Evolutionary conservation across 1,284 basidiomycete species (phyloP), one percentile per base, ranked within the genome.

Genomic region (Sanguinoderma infundibulare): DNA sequence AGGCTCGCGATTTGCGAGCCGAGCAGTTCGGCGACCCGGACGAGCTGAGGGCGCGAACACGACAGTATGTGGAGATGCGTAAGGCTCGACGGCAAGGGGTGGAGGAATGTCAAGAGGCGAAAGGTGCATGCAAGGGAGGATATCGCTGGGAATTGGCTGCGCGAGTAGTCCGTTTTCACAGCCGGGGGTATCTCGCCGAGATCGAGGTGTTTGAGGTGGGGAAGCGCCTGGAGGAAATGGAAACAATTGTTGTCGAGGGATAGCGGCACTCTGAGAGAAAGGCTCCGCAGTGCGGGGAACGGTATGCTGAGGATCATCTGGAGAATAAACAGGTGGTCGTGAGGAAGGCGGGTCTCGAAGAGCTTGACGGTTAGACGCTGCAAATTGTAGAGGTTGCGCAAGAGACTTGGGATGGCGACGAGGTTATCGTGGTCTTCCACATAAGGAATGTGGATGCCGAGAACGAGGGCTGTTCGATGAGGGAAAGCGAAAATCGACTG

Each of bases 1-100:
- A 62, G 53, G 26, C 46, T 52, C 17, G 53, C 56, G 9, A 62
- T 46, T 15, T 38, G 56, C 12, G 52, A 2, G 2, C 60, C 46
- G 8, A 58, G 24, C 2, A 22, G 17, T 35, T 34, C 34, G 1
- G 54, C 24, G 26, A 40, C 12, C 8, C 20, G 36, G 6, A 42
- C 8, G n/a, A 58, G 46, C 12, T 38, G 12, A 9, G 20, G 12
- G 17, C 15, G 28, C 14, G 22, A 17, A 26, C 26, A 53, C 0
- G 35, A 26, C 1, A 36, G 9, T 6, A 62, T 30, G 34, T 39
- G 38, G 1, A 62, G 40, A 22, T 51, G 60, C 2, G 60, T 62
- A 34, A 62, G 56, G 2, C 32, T 32, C 3, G 47, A 7, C 2
- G 32, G 34, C 2, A 22, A 22, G 15, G 49, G 32, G 12, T 12